Base-by-base conservation (phyloP, 1,139 yeast species). In the Kodamaea alishanica region DNA sequence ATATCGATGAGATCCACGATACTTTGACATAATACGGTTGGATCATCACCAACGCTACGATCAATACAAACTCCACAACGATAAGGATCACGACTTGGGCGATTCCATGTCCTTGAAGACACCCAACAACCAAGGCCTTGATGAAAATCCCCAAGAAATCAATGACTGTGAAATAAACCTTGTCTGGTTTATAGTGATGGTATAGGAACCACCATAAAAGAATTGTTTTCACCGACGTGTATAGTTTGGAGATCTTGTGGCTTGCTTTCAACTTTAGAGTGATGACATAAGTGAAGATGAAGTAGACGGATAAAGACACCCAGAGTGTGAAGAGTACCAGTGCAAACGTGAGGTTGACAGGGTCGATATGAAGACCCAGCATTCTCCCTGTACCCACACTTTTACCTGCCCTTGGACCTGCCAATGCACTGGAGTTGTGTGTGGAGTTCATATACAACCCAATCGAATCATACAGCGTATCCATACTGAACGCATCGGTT, bases 121-220 rank as follows among this genome's bases (percentile, higher is more conserved):
- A 52, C 0, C 79, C 78, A 34, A 77, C 61, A 0, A 74, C 55
- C 11, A 71, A 37, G 48, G 70, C 65, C 42, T 66, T 65, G 2
- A 61, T 26, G 1, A 75, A 34, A 6, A 67, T 39, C 5, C 60
- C 57, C 0, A 52, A 27, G 8, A 60, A 50, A 30, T 75, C 77
- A 30, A 68, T 46, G 2, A 63, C 49, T 6, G 68, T 65, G 47
- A 57, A 77, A 40, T 55, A 58, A 1, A 72, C 64, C 42, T 62
- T 59, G 23, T 63, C 55, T 1, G 81, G 80, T 24, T 65, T 63
- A 49, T 69, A 73, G 26, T 62, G 61, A 42, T 67, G 65, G 51
- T 76, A 77, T 23, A 65, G 52, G 35, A 61, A 61, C 3, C 73
- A 67, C 80, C 81, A 77, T 2, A 67, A 44, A 39, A 75, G 59